Base-by-base conservation (phyloP, 345 rosid genomes). In the Excoecaria agallocha region DNA sequence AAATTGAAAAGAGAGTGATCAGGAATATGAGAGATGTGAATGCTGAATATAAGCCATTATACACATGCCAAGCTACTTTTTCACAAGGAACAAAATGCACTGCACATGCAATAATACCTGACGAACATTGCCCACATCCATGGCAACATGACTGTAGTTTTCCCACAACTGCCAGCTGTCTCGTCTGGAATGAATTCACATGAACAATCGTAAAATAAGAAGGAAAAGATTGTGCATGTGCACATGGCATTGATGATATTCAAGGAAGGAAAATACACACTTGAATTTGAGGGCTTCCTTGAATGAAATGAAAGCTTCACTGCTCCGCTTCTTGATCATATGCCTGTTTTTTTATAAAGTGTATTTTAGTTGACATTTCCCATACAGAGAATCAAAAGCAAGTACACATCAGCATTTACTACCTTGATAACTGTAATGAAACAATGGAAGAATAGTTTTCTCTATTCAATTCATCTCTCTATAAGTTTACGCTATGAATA, bases 81-180 rank as follows among this genome's bases (percentile, higher is more conserved):
- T 38, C 59, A 49, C 43, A 72, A 19, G 50, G 45, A 77, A 51
- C 22, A 67, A 66, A 81, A 60, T 25, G 75, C n/a, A n/a, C n/a
- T n/a, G n/a, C 80, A 66, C 68, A 45, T 45, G 52, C 16, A 78
- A 41, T 68, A 68, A 71, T 85, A 92, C 98, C 98, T 95, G 95
- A 80, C 83, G 78, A 71, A 88, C 72, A 76, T 89, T 91, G 74
- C 91, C 97, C n/a, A 93, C 94, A 74, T 95, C 98, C 84, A 89
- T 69, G 76, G 97, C 94, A 70, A 91, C 97, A 66, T 89, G 87
- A 79, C 97, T 79, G 78, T 82, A 95, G 82, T 91, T 90, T 77
- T 90, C 96, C 98, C 98, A 95, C 85, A 95, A 76, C 82, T 91
- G 94, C 98, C 99, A 95, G 86, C 93, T 92, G 77, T 91, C 88